Conservation (phyloP, 2,329 filamentous ascomycete species). For the Cephalotrichum gorgonifer region DNA sequence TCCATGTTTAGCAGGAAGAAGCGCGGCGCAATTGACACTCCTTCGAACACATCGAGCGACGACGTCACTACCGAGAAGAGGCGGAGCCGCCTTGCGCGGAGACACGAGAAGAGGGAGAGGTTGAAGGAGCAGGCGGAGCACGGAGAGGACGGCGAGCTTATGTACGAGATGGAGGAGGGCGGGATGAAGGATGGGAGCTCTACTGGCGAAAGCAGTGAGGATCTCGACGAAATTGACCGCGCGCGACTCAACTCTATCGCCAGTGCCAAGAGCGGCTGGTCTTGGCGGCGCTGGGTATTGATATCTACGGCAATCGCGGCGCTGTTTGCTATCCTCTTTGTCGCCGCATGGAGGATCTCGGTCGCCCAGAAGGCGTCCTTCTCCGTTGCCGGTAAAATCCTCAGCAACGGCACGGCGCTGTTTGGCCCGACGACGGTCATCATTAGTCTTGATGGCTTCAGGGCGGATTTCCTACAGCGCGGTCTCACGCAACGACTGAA, state of each 20-base stretch:
- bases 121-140: conserved; percentile 42
- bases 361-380: conserved; percentile 27
- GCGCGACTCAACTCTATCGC: conserved; percentile 37
- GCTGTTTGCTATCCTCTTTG: conserved; percentile 3
- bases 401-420: conserved; percentile 75
- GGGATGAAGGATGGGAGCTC: conserved; percentile 56
- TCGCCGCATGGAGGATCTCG: conserved; percentile 47
- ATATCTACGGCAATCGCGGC: conserved; percentile 40
- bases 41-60: conserved; percentile 33
- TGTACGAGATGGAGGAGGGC: conserved; percentile 88
- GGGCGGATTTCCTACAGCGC: conserved; percentile 81
- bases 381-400: conserved; percentile 21
- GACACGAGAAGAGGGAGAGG: conserved; percentile 41
- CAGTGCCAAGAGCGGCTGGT: conserved; percentile 39
- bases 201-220: conserved; percentile 51
- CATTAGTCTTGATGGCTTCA: conserved; percentile 90
- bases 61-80: conserved; percentile 40
- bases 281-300: conserved; percentile 43
- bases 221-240: conserved; percentile 48
- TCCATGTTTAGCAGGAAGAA: conserved; percentile 2
- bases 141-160: conserved; percentile 63
- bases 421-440: conserved; percentile 90
- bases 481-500: conserved; percentile 75
- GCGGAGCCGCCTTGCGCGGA: conserved; percentile 34
- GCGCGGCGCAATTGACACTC: conserved; percentile 23